Conservation (phyloP, 2,329 filamentous ascomycete genomes). For the Ascomycota sp. region DNA sequence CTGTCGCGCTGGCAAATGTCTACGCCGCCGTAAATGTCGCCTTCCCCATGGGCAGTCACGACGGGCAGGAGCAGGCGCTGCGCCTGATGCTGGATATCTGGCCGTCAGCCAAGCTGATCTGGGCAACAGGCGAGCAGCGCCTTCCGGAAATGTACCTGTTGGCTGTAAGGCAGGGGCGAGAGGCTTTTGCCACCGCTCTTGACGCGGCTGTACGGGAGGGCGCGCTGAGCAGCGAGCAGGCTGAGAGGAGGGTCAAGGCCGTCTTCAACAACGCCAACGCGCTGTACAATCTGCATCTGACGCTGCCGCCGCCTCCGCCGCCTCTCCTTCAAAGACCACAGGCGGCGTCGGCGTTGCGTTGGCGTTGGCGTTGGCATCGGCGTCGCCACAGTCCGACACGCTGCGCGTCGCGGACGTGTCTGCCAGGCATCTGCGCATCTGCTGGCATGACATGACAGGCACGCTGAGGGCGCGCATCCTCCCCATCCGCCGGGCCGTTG, state of each 20-base stretch:
- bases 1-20: constrained; percentile 56
- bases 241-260: constrained; percentile 40
- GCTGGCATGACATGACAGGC: constrained; percentile 64
- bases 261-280: constrained; percentile 60
- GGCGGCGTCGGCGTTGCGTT: neutral
- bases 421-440: constrained; percentile 41
- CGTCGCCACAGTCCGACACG: neutral
- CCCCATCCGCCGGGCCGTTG: constrained; percentile 36
- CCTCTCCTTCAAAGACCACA: no score
- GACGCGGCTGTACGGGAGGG: constrained; percentile 43
- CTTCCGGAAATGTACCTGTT: constrained; percentile 62
- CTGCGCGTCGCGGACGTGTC: neutral
- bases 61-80: constrained; percentile 52
- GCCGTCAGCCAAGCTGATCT: constrained; percentile 55
- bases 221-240: constrained; percentile 40
- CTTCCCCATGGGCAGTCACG: constrained; percentile 56
- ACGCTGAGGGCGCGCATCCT: constrained; percentile 46
- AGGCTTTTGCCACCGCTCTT: constrained; percentile 48
- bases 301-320: no score
- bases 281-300: constrained; percentile 40
- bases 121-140: constrained; percentile 64
- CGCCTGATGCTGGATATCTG: constrained; percentile 56
- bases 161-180: constrained; percentile 50
- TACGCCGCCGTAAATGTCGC: constrained; percentile 71
- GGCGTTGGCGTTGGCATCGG: neutral